phyloP scores from a whole-genome alignment of 495 filamentous ascomycete species.

The Poronia punctata region DNA sequence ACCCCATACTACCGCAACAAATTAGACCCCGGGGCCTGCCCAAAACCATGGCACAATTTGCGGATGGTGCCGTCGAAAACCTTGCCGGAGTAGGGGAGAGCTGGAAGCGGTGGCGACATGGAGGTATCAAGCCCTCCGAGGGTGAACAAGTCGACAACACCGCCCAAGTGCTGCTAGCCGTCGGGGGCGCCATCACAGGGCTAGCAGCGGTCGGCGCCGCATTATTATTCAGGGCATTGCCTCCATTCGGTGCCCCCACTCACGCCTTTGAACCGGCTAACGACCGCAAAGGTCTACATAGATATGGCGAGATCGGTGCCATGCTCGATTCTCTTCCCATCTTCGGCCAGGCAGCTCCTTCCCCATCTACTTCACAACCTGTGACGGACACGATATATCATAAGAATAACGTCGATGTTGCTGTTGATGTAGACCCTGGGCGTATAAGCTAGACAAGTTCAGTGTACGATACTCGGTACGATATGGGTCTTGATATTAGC shows the following conservation, averaged over 20 bases:
- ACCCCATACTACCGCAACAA: constrained; percentile 13
- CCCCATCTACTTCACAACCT: not conserved
- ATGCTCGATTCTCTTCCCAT: constrained; percentile 23
- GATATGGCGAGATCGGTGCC: constrained; percentile 28
- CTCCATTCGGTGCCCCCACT: constrained; percentile 25
- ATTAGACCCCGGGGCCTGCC: constrained; percentile 11
- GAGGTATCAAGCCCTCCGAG: constrained; percentile 13
- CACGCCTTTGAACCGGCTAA: constrained; percentile 25
- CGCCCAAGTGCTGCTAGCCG: constrained; percentile 12
- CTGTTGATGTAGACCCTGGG: no score
- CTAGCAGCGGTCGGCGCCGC: constrained; percentile 17
- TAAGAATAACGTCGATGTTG: not conserved
- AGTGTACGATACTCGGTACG: no score
- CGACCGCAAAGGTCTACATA: constrained; percentile 16
- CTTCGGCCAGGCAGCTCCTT: constrained; percentile 3
- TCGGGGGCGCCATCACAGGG: constrained; percentile 15
- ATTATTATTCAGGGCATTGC: constrained; percentile 16
- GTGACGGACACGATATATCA: not conserved
- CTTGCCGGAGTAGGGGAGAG: constrained; percentile 21
- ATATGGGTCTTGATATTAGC: no score
- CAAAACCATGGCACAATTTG: constrained; percentile 23
- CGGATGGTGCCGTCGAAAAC: constrained; percentile 21
- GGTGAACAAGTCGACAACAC: constrained; percentile 19
- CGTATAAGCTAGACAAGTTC: no score
- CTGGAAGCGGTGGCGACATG: constrained; percentile 22